phyloP scores from a whole-genome alignment of 352 stramenopile species.

The Pseudoperonospora humuli region DNA sequence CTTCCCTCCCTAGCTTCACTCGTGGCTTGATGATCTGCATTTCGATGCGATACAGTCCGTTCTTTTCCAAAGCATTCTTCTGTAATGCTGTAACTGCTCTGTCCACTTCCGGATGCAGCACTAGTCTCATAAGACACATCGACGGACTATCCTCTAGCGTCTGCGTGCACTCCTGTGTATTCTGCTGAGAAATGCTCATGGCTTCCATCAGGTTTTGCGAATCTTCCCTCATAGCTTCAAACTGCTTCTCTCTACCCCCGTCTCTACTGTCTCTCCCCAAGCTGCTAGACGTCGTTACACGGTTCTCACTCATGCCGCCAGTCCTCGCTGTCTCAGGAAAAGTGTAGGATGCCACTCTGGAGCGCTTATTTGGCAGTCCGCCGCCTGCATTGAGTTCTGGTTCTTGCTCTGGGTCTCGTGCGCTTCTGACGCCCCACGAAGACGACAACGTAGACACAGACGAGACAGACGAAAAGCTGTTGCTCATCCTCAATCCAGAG shows the following conservation, averaged over 20 bases:
- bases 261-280: conserved; percentile 7
- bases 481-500: background rate
- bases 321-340: conserved; percentile 4
- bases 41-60: conserved; percentile 50
- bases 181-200: conserved; percentile 68
- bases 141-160: conserved; percentile 53
- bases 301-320: background rate
- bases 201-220: conserved; percentile 61
- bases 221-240: conserved; percentile 28
- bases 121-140: conserved; percentile 49
- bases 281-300: conserved; percentile 8
- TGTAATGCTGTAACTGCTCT: conserved; percentile 46
- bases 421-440: conserved; percentile 15
- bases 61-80: conserved; percentile 43
- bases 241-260: conserved; percentile 18
- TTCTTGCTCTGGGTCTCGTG: conserved; percentile 30
- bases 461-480: conserved; percentile 16
- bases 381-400: conserved; percentile 14
- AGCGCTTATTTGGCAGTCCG: conserved; percentile 21
- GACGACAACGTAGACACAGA: conserved; percentile 20
- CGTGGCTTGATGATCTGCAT: conserved; percentile 39
- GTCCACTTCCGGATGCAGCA: conserved; percentile 61
- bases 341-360: conserved; percentile 6
- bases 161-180: conserved; percentile 69
- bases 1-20: conserved; percentile 50